Evolutionary conservation across 2,329 filamentous ascomycete species (phyloP).

Genomic region (Xylaria sp.): DNA sequence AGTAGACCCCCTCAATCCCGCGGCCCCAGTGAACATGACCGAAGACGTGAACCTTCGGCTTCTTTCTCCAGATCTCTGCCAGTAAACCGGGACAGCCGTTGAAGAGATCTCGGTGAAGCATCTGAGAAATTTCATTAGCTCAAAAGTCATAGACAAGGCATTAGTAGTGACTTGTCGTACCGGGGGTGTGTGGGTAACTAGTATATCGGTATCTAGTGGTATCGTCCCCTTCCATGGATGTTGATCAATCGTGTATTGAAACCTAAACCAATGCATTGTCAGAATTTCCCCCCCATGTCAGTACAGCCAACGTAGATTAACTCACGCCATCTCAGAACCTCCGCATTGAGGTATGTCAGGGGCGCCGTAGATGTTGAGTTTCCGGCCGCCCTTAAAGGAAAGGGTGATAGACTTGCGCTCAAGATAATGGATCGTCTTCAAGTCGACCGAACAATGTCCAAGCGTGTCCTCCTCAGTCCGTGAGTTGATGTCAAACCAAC

Average conservation of each 20-base stretch:
- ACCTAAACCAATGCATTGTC: conserved; percentile 55
- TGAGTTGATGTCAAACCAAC: conserved; percentile 78
- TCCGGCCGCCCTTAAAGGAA: conserved; percentile 68
- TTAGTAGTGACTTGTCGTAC: conserved; percentile 51
- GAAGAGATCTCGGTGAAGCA: conserved; percentile 74
- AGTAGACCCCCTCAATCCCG: conserved; percentile 76
- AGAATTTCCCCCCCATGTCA: conserved; percentile 17
- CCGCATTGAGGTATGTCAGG: conserved; percentile 83
- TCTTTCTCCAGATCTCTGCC: conserved; percentile 77
- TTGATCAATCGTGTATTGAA: conserved; percentile 74
- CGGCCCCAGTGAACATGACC: conserved; percentile 85
- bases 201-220: conserved; percentile 77
- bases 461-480: conserved; percentile 67
- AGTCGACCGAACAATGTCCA: conserved; percentile 66
- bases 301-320: not conserved
- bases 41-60: conserved; percentile 82
- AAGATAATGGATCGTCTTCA: conserved; percentile 79
- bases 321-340: conserved; percentile 72
- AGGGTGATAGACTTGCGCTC: conserved; percentile 75
- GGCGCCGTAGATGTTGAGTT: conserved; percentile 80
- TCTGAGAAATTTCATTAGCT: conserved; percentile 52
- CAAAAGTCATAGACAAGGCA: conserved; percentile 2
- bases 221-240: conserved; percentile 80
- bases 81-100: conserved; percentile 79
- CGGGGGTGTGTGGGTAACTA: conserved; percentile 85